These are phyloP conservation scores for Rhizopogon vesiculosus DNA, from an alignment of 768 basidiomycete species.

Conservation along the genomic window DNA sequence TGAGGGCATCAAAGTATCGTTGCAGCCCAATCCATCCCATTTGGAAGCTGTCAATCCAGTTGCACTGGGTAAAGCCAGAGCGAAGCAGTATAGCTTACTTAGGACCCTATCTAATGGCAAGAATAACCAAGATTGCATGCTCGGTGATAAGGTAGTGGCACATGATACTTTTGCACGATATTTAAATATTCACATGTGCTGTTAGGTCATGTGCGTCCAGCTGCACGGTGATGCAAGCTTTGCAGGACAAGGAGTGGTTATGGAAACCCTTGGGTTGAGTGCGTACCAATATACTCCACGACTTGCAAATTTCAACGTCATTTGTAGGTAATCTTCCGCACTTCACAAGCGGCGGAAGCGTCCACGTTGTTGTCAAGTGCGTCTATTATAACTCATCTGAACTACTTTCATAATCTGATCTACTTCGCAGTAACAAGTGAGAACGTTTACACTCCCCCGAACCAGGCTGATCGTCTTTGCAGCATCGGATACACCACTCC, in stretches of 20 bases:
- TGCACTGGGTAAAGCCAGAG: slow-evolving; percentile 84
- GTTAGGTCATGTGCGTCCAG: slow-evolving; percentile 83
- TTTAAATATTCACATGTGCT: slow-evolving; percentile 28
- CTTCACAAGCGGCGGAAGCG: slow-evolving; percentile 85
- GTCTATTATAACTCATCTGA: slow-evolving; percentile 21
- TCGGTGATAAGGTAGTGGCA: slow-evolving; percentile 25
- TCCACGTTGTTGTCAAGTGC: slow-evolving; percentile 89
- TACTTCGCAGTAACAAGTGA: slow-evolving; percentile 52
- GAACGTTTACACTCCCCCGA: slow-evolving; percentile 4
- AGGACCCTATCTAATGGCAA: slow-evolving; percentile 45
- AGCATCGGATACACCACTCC: slow-evolving; percentile 94
- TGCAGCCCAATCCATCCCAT: slow-evolving; percentile 80
- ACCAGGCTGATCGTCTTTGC: background rate
- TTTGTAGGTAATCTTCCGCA: slow-evolving; percentile 77
- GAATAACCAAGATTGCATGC: slow-evolving; percentile 21
- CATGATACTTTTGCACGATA: background rate
- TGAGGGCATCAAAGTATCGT: slow-evolving; percentile 60
- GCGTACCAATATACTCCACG: slow-evolving; percentile 15
- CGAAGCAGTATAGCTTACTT: slow-evolving; percentile 82
- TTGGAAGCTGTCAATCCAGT: slow-evolving; percentile 89
- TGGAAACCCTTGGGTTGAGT: slow-evolving; percentile 86
- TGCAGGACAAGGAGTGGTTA: slow-evolving; percentile 85
- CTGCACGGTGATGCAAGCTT: slow-evolving; percentile 92
- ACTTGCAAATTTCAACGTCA: background rate
- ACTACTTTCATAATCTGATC: background rate